Evolutionary conservation across 345 rosid species (phyloP), one percentile per base, ranked within the genome.

Genomic region (Ceriops decandra): DNA sequence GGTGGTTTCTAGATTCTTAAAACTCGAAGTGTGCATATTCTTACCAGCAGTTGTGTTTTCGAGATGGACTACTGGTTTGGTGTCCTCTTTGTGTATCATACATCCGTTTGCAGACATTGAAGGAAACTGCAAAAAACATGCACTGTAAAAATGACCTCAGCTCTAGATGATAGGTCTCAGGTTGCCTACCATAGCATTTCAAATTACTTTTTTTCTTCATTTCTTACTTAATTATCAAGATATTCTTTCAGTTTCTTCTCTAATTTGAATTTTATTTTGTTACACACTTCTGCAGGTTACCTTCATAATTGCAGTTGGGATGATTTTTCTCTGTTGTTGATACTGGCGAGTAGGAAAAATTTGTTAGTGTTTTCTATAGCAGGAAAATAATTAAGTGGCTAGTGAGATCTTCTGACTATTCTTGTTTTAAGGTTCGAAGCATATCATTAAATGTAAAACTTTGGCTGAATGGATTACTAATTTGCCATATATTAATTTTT

Each of bases 131-230:
- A 0, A 49, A 42, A 31, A 24, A 32, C 17, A 54, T 30, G 64
- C 56, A 42, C 62, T 52, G 38, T 67, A 66, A 72, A 69, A 17
- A 38, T 57, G 35, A 57, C 59, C 62, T 8, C 21, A 63, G 9
- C 42, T 73, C 33, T 32, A 24, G 56, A 36, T 28, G 62, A 72
- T 70, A 49, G 49, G 66, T 75, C 72, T 63, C 79, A 79, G 87
- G 85, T 82, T 36, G 60, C 77, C 30, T 21, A 24, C 52, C 9
- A 42, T 42, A 13, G 26, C 31, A 22, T 0, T 1, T 22, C 11
- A n/a, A 52, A 19, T 30, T 52, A n/a, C 35, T 8, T 63, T 31
- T 62, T 60, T 28, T 58, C 24, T n/a, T 35, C 10, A 13, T 52
- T 36, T n/a, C 22, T 7, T 8, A 17, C 27, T 19, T 10, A 6